A percentile compares a stretch with the other conserved stretches of the same genome.
Evolutionary conservation across 768 basidiomycete genomes (phyloP).

Genomic region (Suillus decipiens): DNA sequence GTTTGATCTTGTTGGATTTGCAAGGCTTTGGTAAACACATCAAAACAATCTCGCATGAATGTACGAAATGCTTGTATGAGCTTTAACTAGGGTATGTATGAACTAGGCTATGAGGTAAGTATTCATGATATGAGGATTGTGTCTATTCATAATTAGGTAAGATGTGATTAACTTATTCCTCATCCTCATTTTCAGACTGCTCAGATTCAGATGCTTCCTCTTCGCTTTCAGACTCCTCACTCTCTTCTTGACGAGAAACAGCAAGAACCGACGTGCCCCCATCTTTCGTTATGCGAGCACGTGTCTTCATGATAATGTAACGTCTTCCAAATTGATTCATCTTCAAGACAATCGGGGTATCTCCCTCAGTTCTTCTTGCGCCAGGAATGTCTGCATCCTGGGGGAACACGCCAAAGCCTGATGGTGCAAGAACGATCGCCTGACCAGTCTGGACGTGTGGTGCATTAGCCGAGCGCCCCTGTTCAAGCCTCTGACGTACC

Average conservation of each 20-base stretch:
- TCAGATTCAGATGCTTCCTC: constrained; percentile 1
- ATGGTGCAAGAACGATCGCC: constrained; percentile 62
- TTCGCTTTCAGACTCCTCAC: neutral
- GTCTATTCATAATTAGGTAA: neutral
- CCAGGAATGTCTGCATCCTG: neutral
- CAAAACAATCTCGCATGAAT: neutral
- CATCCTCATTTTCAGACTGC: neutral
- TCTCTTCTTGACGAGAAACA: constrained; percentile 7
- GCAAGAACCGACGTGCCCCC: constrained; percentile 54
- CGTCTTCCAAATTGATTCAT: constrained; percentile 45
- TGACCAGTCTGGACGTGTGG: constrained; percentile 52
- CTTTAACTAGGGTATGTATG: neutral
- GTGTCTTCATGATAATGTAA: constrained; percentile 53
- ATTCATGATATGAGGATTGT: neutral
- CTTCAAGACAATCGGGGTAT: neutral
- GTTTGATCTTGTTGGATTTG: constrained; percentile 12
- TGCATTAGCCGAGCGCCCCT: neutral
- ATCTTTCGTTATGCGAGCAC: constrained; percentile 53
- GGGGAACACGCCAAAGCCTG: constrained; percentile 44
- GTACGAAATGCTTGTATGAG: neutral
- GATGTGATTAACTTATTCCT: neutral
- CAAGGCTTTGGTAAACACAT: neutral
- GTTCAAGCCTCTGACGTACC: constrained; percentile 34
- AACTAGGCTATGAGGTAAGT: neutral
- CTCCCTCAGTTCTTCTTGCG: constrained; percentile 19